Base-by-base conservation (phyloP, 495 filamentous ascomycete species). In the Podospora australis region DNA sequence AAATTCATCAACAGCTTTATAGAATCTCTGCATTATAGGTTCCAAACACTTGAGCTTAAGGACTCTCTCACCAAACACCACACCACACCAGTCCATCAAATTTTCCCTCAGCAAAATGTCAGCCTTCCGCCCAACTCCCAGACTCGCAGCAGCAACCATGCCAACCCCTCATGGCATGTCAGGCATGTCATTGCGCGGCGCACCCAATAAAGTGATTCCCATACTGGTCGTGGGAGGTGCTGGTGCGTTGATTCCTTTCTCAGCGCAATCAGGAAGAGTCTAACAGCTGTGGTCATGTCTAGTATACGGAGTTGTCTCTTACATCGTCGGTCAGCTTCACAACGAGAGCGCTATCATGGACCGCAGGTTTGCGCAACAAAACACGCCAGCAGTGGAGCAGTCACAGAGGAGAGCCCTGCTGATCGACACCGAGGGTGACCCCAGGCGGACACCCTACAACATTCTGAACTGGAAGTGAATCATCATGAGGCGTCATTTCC, bases 381-480 rank as follows among this genome's bases (percentile, higher is more conserved):
- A 43, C 23, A 43, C 40, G 3, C 40, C 40, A 5, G 40, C 20
- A 0, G 40, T 23, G 4, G 23, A 24, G 3, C 22, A 28, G 20
- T 25, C 40, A n/a, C 21, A 16, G n/a, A 23, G 40, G 23, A 43
- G 40, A 43, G 13, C 19, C 4, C 40, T 43, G 9, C 20, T 43
- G 22, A 23, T 43, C 10, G 40, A 43, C 17, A 43, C 40, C 2
- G 40, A 43, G 13, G 40, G 40, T 4, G 40, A 43, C 22, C 40
- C 40, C 3, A 43, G 40, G 10, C 25, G 23, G 17, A 43, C 20
- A 4, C 20, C 22, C 23, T 43, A 43, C 22, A 43, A 43, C 23
- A 23, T 43, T 17, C 14, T 43, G 40, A 43, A 43, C 14, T 43
- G 40, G 40, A 43, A 43, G 23, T 43, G 17, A 36, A 36, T 36